Evolutionary conservation across 139 green algal genomes (phyloP).

Genomic region (Closterium sp.): DNA sequence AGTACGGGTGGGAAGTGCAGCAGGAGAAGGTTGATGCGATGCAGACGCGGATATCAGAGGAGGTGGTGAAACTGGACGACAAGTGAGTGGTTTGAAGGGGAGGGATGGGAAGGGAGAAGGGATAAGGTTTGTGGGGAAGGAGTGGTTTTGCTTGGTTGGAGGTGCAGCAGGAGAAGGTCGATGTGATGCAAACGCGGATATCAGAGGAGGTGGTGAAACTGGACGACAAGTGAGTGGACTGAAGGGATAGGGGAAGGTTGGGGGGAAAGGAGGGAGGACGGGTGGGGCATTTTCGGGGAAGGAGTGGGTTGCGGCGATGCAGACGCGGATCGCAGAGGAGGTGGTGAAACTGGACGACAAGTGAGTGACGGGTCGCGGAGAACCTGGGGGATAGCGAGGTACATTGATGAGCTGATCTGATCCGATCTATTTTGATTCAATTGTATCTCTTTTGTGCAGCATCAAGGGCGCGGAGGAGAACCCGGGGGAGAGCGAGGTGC

Average conservation of each 20-base stretch:
- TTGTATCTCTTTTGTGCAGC: slow-evolving; percentile 38
- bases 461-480: slow-evolving; percentile 81
- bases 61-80: slow-evolving; percentile 29
- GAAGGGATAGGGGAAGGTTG: too few relatives aligned
- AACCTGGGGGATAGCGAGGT: slow-evolving; percentile 95
- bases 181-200: slow-evolving; percentile 17
- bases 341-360: slow-evolving; percentile 25
- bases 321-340: neutral
- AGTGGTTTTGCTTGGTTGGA: slow-evolving; percentile 30
- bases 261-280: neutral
- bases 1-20: slow-evolving; percentile 25
- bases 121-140: neutral
- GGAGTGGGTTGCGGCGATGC: neutral
- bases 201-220: neutral
- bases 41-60: neutral
- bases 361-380: slow-evolving; percentile 56
- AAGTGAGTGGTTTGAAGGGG: neutral
- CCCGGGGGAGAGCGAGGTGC: slow-evolving; percentile 90
- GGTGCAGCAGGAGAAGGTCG: neutral
- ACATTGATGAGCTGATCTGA: neutral
- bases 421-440: neutral
- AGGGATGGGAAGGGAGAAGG: too few relatives aligned
- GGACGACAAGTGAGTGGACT: slow-evolving; percentile 28
- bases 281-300: too few relatives aligned
- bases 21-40: neutral